Evolutionary conservation across 306 rosid species (phyloP).

Genomic region (Castanea mollissima): DNA sequence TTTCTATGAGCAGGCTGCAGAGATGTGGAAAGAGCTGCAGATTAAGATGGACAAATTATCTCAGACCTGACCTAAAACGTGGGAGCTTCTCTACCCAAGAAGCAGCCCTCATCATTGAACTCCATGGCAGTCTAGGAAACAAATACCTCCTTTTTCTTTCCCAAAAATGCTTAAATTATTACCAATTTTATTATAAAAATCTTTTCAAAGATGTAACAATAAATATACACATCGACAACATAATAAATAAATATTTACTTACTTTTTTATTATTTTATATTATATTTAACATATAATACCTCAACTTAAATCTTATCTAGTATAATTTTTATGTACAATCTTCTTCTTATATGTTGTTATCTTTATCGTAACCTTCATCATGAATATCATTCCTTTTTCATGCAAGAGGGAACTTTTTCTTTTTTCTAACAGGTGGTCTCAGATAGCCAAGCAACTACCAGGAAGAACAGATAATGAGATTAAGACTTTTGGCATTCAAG

Average conservation of each 20-base stretch:
- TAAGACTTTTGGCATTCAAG: constrained; percentile 97
- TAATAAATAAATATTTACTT: too few relatives aligned
- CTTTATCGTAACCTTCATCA: neutral
- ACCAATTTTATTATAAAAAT: too few relatives aligned
- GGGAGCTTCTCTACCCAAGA: constrained; percentile 94
- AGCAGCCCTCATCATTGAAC: constrained; percentile 86
- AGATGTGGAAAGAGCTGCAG: constrained; percentile 98
- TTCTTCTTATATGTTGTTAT: neutral
- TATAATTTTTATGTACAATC: neutral
- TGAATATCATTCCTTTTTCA: constrained; percentile 15
- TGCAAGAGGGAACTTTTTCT: neutral
- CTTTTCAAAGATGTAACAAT: too few relatives aligned
- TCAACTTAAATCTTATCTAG: too few relatives aligned
- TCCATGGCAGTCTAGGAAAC: constrained; percentile 88
- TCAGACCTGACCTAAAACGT: constrained; percentile 93
- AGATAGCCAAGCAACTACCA: constrained; percentile 91
- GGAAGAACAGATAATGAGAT: constrained; percentile 99
- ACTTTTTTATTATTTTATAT: too few relatives aligned
- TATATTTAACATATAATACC: too few relatives aligned
- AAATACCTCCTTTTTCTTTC: constrained; percentile 36
- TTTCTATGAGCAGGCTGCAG: constrained; percentile 51
- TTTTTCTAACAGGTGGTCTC: constrained; percentile 75
- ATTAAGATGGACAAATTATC: constrained; percentile 89
- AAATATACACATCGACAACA: too few relatives aligned
- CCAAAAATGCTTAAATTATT: too few relatives aligned